Evolutionary conservation across 2,329 filamentous ascomycete genomes (phyloP), one percentile per base, ranked within the genome.

Genomic region (Elsinoe ampelina): DNA sequence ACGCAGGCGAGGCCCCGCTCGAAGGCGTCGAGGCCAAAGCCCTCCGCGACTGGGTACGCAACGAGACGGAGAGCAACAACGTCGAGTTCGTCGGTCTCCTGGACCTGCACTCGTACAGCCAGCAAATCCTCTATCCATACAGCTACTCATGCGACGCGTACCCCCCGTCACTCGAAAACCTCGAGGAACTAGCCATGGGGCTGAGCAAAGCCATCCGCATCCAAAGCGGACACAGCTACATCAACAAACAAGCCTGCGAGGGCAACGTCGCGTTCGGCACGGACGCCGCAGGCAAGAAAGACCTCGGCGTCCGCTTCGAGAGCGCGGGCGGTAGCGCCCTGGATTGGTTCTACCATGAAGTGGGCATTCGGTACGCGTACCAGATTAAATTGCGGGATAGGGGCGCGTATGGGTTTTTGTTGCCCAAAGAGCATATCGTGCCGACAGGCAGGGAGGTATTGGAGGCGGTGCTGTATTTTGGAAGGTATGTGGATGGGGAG

Each of bases 321-420:
- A 80, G 80, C 0, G 83, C 85, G 2, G 91, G 92, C 38, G 92
- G 92, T 2, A 91, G 87, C 50, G 89, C 88, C 1, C 82, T 97
- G 41, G 93, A 97, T 71, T 97, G 88, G 83, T 95, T 98, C 71
- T 95, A 95, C 68, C 88, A 95, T 64, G 86, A 95, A 65, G 72
- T 97, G 60, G 76, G 79, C 47, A 87, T 92, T 15, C 84, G 82
- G 61, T 95, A 89, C 69, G 87, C 89, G 58, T 97, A 95, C 69
- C 93, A 97, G 75, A 86, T 93, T 72, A 97, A 97, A 73, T 76
- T 98, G 26, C 80, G 93, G 50, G 93, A 98, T 69, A 93, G 87
- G 0, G 93, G 93, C 8, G 93, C 84, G 68, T 97, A 97, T 68
- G 93, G 93, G 0, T 98, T 97, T 68, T 74, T 98, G 48, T 75